Conservation (phyloP, 2,329 filamentous ascomycete genomes). For the Ceratocystis papillata region DNA sequence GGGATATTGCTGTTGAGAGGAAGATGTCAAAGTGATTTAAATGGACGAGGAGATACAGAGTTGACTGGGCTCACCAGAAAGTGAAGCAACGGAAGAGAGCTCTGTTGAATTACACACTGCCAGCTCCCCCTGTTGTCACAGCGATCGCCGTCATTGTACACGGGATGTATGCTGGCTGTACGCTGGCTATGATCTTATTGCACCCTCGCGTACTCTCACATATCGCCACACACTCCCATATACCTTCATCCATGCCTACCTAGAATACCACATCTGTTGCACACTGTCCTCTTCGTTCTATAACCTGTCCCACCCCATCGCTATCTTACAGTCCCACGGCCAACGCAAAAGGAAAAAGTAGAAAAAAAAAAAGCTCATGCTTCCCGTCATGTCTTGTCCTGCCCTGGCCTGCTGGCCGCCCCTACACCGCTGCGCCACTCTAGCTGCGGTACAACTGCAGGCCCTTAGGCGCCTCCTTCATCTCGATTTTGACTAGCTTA, state of each 20-base stretch:
- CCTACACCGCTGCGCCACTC: neutral
- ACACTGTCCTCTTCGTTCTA: neutral
- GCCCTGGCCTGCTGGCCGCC: neutral
- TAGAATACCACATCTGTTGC: neutral
- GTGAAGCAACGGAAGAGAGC: neutral
- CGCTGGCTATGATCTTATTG: neutral
- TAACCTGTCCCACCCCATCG: slow-evolving; percentile 8
- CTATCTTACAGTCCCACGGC: slow-evolving; percentile 8
- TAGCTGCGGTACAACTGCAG: slow-evolving; percentile 22
- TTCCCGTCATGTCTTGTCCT: too few species aligned
- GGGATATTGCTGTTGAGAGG: too few species aligned
- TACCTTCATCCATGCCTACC: neutral
- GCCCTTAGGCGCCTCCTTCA: slow-evolving; percentile 14
- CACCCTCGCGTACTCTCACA: too few species aligned
- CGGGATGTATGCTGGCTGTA: neutral
- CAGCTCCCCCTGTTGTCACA: neutral
- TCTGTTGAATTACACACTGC: neutral
- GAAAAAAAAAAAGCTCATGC: slow-evolving; percentile 4
- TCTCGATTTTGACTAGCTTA: slow-evolving; percentile 35
- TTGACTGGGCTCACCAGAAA: neutral
- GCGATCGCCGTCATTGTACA: neutral
- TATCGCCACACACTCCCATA: too few species aligned
- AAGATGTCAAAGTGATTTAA: too few species aligned
- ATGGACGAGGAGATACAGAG: too few species aligned
- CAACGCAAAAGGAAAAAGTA: neutral